Percentiles rank a stretch among this genome's conserved stretches.
phyloP scores from a whole-genome alignment of 177 flowering plant species.

The Tripterygium wilfordii region DNA sequence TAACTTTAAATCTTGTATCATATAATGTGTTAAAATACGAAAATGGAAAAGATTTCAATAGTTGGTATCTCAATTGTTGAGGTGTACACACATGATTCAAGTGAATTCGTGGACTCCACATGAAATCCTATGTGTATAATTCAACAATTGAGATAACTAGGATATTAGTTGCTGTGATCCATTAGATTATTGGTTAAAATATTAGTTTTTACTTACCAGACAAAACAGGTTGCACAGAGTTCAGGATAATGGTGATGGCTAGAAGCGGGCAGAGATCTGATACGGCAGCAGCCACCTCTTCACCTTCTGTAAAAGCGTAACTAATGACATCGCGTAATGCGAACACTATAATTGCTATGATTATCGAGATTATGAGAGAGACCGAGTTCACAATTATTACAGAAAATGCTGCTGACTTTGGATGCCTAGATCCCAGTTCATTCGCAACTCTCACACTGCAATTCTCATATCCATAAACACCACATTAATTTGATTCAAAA shows the following conservation, averaged over 20 bases:
- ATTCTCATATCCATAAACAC: too few species aligned
- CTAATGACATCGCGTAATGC: constrained; percentile 21
- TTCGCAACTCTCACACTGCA: constrained; percentile 37
- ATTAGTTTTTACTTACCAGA: constrained; percentile 17
- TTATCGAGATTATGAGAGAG: constrained; percentile 18
- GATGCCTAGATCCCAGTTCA: constrained; percentile 29
- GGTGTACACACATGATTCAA: too few species aligned
- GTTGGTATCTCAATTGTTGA: too few species aligned
- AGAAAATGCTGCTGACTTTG: constrained; percentile 27
- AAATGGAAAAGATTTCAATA: too few species aligned
- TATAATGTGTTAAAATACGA: too few species aligned
- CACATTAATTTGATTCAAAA: too few species aligned
- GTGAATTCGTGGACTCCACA: too few species aligned
- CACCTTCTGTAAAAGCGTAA: constrained; percentile 28
- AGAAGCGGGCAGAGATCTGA: constrained; percentile 26
- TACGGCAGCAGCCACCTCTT: constrained; percentile 23
- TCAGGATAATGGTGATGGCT: constrained; percentile 21
- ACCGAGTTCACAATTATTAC: constrained; percentile 16
- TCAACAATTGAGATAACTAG: too few species aligned
- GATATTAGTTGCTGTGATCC: too few species aligned
- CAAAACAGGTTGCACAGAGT: constrained; percentile 27
- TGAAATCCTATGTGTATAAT: too few species aligned
- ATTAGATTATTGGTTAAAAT: background rate
- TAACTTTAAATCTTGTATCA: too few species aligned
- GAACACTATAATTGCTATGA: constrained; percentile 7